Evolutionary conservation across 2,329 filamentous ascomycete species (phyloP).

Genomic region (Sphaerulina vaccinii): DNA sequence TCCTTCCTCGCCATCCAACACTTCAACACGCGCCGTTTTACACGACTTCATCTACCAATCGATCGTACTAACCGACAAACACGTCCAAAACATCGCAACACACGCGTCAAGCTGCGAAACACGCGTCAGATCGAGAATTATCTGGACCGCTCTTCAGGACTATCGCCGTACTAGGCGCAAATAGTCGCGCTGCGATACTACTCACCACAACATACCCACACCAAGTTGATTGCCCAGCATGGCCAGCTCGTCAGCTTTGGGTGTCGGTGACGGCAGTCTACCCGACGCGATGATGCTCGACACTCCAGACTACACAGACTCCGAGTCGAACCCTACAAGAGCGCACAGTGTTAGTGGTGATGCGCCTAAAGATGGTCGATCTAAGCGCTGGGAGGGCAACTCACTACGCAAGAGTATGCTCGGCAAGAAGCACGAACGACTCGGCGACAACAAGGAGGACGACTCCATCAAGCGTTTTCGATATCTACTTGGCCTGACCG

Average conservation of each 20-base stretch:
- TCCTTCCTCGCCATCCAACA: conserved; percentile 1
- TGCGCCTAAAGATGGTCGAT: conserved; percentile 69
- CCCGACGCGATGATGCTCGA: conserved; percentile 47
- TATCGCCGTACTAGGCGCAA: conserved; percentile 17
- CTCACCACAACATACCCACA: neutral
- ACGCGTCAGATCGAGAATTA: conserved; percentile 14
- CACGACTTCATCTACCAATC: neutral
- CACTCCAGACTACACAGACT: conserved; percentile 65
- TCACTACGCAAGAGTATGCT: conserved; percentile 89
- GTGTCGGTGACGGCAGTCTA: conserved; percentile 35
- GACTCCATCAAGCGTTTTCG: conserved; percentile 92
- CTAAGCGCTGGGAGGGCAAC: conserved; percentile 80
- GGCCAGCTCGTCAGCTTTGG: conserved; percentile 26
- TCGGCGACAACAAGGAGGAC: conserved; percentile 96
- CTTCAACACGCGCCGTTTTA: neutral
- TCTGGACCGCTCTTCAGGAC: neutral
- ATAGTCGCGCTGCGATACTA: conserved; percentile 10
- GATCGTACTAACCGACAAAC: conserved; percentile 10
- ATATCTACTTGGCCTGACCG: conserved; percentile 90
- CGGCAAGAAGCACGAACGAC: conserved; percentile 87
- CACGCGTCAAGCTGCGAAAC: conserved; percentile 1
- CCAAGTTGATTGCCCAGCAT: conserved; percentile 20
- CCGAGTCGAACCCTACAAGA: conserved; percentile 65
- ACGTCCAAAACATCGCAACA: conserved; percentile 2
- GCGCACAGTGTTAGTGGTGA: conserved; percentile 87